Base-by-base conservation (phyloP, 441 rosid genomes). In the Isatis lusitanica region DNA sequence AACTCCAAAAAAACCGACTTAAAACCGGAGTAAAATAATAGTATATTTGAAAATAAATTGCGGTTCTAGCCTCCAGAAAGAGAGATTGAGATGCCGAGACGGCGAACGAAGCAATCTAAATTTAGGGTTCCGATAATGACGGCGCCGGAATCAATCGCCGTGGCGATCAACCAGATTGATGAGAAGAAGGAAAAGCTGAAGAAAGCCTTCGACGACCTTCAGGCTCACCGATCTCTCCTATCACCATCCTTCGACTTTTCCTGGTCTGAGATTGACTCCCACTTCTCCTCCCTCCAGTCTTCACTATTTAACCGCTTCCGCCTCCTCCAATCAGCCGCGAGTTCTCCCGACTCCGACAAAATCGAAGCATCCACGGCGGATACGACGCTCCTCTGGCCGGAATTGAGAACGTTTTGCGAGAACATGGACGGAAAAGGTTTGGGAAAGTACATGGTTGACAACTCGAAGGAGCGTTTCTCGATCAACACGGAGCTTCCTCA, bases 261-360 rank as follows among this genome's bases (percentile, higher is more conserved):
- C 4, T 92, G 96, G 96, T 56, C 86, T 40, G 87, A 87, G 65
- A 50, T 92, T 74, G 93, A 86, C 62, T 62, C 90, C 24, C 88
- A 89, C 87, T 88, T 90, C 69, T 43, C 89, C 70, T 66, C 89
- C 9, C 63, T 77, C 18, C 83, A 85, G 42, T 18, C 70, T 64
- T 73, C 78, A 31, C 79, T 87, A 44, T 36, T 63, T 6, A 66
- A 43, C 63, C 87, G 92, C 10, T 81, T 90, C 69, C 81, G 70
- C 44, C 74, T 68, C 68, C 91, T 87, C 56, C 80, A 84, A 48
- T 78, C 87, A 24, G 63, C 57, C 28, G 73, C 70, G 10, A 9
- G 73, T 4, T 46, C 6, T 48, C 38, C 73, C 15, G 5, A 57
- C 8, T 35, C 52, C 42, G 30, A 3, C 11, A 35, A 17, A 26